These are phyloP conservation scores for Heliamphora exappendiculata DNA, from an alignment of 148 eudicot species.

Conservation along the genomic window DNA sequence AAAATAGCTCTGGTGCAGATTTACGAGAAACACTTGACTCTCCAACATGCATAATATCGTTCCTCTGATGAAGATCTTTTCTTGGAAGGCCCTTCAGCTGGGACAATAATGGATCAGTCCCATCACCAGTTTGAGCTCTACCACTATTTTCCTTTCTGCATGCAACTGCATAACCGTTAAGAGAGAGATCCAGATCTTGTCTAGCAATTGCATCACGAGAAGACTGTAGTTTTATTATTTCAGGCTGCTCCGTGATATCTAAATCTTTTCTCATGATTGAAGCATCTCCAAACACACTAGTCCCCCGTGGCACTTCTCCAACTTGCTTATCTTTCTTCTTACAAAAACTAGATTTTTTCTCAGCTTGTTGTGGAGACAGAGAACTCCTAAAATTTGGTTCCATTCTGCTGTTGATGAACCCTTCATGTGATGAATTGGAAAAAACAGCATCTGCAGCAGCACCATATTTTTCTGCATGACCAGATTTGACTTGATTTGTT, in stretches of 20 bases:
- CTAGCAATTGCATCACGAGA: constrained; percentile 5
- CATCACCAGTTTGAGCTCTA: constrained; percentile 8
- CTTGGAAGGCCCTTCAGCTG: constrained; percentile 14
- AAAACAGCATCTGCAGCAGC: constrained; percentile 1
- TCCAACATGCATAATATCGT: constrained; percentile 15
- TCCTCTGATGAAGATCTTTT: constrained; percentile 13
- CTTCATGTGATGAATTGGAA: constrained; percentile 2
- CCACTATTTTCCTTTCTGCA: constrained; percentile 12
- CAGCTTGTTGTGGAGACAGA: constrained; percentile 9
- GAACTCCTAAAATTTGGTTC: constrained; percentile 15
- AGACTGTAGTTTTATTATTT: background rate
- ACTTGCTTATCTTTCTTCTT: constrained; percentile 14
- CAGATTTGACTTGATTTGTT: constrained; percentile 6
- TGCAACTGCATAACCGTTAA: constrained; percentile 16
- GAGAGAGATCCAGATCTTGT: constrained; percentile 27
- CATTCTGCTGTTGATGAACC: constrained; percentile 4
- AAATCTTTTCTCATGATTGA: constrained; percentile 11
- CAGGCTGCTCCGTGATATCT: background rate
- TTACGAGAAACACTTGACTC: constrained; percentile 19
- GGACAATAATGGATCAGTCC: constrained; percentile 10
- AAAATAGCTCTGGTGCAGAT: constrained; percentile 9
- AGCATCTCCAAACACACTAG: constrained; percentile 21
- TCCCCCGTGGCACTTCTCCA: constrained; percentile 20
- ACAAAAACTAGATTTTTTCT: background rate
- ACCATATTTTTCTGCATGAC: background rate